Conservation (phyloP, 192 early-diverging fungal genomes). For the Spizellomyces punctatus region DNA sequence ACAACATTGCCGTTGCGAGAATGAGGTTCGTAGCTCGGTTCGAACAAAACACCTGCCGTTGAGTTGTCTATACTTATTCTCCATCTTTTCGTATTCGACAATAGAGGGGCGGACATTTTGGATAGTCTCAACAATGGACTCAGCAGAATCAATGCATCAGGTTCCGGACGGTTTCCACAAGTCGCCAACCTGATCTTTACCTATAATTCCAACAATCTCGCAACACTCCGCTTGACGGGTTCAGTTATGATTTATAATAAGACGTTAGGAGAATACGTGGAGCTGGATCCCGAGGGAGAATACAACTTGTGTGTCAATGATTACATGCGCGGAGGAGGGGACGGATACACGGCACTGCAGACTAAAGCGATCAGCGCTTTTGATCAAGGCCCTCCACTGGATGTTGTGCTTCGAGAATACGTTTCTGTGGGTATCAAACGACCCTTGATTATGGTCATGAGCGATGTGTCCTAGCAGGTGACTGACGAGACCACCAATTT, state of each 20-base stretch:
- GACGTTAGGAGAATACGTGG: neutral
- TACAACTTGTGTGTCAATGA: conserved; percentile 28
- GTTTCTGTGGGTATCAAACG: conserved; percentile 4
- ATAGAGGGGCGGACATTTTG: conserved; percentile 20
- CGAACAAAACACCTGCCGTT: too few species aligned
- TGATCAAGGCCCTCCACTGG: conserved; percentile 12
- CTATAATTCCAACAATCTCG: conserved; percentile 14
- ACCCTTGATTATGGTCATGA: neutral
- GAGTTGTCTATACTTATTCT: neutral
- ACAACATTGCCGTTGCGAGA: conserved; percentile 4
- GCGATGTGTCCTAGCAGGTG: neutral
- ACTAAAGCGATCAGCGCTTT: conserved; percentile 10
- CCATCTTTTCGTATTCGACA: neutral
- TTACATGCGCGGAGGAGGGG: conserved; percentile 18
- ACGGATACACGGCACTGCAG: conserved; percentile 7
- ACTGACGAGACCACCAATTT: neutral
- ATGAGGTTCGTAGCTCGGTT: conserved; percentile 8
- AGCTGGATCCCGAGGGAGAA: conserved; percentile 10
- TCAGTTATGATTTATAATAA: neutral
- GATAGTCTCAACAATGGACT: conserved; percentile 22
- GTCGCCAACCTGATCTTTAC: neutral
- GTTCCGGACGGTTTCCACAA: conserved; percentile 20
- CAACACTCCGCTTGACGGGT: neutral
- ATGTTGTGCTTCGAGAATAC: conserved; percentile 11
- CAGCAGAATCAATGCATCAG: neutral